Evolutionary conservation across 495 filamentous ascomycete genomes (phyloP).

Genomic region (Entonaema liquescens): DNA sequence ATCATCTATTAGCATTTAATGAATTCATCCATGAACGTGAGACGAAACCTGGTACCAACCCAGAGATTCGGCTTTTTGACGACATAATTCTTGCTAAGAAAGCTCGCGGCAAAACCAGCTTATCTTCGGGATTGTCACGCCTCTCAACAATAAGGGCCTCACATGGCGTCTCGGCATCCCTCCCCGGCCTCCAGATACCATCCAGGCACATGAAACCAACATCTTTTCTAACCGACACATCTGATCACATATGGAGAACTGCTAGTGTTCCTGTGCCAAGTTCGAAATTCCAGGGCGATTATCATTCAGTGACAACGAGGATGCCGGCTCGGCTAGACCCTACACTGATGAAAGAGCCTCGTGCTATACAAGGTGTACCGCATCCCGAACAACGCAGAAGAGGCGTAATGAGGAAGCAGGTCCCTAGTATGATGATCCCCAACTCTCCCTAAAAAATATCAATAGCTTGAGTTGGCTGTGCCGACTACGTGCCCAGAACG

Average conservation of each 20-base stretch:
- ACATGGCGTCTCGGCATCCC: slow-evolving; percentile 51
- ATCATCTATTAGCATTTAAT: slow-evolving; percentile 75
- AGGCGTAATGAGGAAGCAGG: slow-evolving; percentile 71
- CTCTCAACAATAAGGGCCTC: slow-evolving; percentile 59
- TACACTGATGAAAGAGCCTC: slow-evolving; percentile 86
- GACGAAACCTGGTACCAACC: slow-evolving; percentile 61
- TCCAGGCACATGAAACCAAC: slow-evolving; percentile 57
- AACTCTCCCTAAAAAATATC: slow-evolving; percentile 23
- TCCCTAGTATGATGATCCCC: slow-evolving; percentile 70
- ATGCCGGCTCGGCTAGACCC: slow-evolving; percentile 85
- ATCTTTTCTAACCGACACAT: slow-evolving; percentile 82
- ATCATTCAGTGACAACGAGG: slow-evolving; percentile 60
- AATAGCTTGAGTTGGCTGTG: slow-evolving; percentile 9
- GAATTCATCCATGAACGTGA: slow-evolving; percentile 97
- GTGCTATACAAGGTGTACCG: slow-evolving; percentile 77
- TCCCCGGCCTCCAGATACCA: slow-evolving; percentile 42
- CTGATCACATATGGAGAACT: slow-evolving; percentile 92
- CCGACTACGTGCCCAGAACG: slow-evolving; percentile 4
- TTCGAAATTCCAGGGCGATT: slow-evolving; percentile 76
- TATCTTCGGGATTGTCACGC: slow-evolving; percentile 62
- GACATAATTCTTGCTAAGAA: slow-evolving; percentile 94
- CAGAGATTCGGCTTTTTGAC: slow-evolving; percentile 87
- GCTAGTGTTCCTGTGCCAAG: slow-evolving; percentile 81
- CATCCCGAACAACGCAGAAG: slow-evolving; percentile 68
- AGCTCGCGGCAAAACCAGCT: slow-evolving; percentile 73